phyloP scores from a whole-genome alignment of 2,329 filamentous ascomycete species.

The Pestalotiopsis sp. region DNA sequence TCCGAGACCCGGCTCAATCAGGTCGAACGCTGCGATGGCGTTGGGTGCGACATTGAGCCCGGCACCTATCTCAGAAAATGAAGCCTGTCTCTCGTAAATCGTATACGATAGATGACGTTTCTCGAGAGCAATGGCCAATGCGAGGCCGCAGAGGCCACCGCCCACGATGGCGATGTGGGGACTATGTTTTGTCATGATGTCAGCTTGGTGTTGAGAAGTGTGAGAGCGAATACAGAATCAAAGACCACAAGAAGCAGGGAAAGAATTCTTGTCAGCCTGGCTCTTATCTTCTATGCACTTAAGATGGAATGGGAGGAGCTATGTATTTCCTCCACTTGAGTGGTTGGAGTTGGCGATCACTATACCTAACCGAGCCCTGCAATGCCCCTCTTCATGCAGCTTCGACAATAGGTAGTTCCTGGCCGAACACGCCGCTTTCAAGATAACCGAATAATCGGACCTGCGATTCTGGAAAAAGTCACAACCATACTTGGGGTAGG shows the following conservation, averaged over 20 bases:
- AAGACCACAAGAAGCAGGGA: not conserved
- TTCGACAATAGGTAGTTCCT: not conserved
- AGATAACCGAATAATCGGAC: not conserved
- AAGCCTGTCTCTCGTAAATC: constrained; percentile 5
- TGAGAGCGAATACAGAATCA: not conserved
- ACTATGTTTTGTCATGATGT: not conserved
- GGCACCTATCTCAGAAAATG: constrained; percentile 9
- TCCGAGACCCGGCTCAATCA: constrained; percentile 2
- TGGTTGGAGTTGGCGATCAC: not conserved
- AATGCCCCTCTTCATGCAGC: not conserved
- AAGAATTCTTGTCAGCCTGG: not conserved
- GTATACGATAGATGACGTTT: constrained; percentile 6
- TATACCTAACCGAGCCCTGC: not conserved
- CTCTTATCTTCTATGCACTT: not conserved
- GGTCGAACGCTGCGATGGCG: constrained; percentile 7
- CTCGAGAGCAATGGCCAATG: constrained; percentile 6
- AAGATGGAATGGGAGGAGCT: not conserved
- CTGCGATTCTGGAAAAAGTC: too few relatives aligned
- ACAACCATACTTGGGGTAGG: too few relatives aligned
- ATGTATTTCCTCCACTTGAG: not conserved
- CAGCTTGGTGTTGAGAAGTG: not conserved
- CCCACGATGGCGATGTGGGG: constrained; percentile 8
- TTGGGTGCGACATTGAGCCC: constrained; percentile 9
- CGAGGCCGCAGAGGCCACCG: constrained; percentile 10
- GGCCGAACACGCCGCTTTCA: not conserved